Percentiles rank a stretch among this genome's conserved stretches.
These are phyloP conservation scores for Umbelopsis sp. DNA, from an alignment of 192 early-diverging fungal genomes.

Conservation along the genomic window DNA sequence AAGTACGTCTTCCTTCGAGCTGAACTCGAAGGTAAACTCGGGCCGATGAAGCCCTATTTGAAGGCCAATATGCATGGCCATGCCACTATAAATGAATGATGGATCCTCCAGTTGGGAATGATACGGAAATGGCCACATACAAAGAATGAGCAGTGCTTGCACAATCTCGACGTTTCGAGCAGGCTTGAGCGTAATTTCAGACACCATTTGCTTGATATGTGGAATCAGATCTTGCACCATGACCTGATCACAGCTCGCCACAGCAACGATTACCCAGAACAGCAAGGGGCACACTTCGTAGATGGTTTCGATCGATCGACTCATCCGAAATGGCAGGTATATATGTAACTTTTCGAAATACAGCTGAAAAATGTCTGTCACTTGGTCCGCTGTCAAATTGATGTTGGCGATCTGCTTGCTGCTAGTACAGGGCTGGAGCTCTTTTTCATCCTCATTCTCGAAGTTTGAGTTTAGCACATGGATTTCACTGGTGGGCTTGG, in stretches of 20 bases:
- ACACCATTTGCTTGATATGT: neutral
- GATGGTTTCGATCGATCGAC: neutral
- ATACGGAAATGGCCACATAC: conserved; percentile 3
- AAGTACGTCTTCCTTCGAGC: conserved; percentile 24
- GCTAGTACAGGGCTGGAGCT: neutral
- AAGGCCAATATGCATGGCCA: conserved; percentile 7
- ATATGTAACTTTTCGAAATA: conserved; percentile 1
- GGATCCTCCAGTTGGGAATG: neutral
- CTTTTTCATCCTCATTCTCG: neutral
- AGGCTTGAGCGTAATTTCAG: conserved; percentile 2
- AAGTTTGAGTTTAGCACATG: neutral
- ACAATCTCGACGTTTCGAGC: conserved; percentile 6
- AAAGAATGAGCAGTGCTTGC: neutral
- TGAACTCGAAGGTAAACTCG: conserved; percentile 19
- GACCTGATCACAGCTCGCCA: neutral
- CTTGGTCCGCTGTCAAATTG: neutral
- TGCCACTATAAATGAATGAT: neutral
- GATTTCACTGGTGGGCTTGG: neutral
- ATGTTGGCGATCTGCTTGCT: neutral
- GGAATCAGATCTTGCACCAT: neutral
- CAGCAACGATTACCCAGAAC: neutral
- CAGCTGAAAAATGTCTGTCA: neutral
- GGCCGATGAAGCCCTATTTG: conserved; percentile 21
- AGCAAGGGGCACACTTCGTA: neutral
- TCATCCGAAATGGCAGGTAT: conserved; percentile 11